Evolutionary conservation across 495 filamentous ascomycete genomes (phyloP).

Genomic region (Platismatia glauca): DNA sequence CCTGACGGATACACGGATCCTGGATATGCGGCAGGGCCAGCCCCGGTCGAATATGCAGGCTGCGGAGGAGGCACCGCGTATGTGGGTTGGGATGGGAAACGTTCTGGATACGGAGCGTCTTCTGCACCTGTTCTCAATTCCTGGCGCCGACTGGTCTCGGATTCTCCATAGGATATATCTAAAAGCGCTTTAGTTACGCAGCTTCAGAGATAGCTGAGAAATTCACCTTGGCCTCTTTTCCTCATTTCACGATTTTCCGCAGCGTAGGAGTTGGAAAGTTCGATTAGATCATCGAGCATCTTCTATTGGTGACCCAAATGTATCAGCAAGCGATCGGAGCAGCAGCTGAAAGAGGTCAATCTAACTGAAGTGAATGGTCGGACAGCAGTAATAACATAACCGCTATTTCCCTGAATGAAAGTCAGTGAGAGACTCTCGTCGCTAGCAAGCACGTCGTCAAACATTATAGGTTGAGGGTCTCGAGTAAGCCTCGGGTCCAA

Average conservation of each 20-base stretch:
- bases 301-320: slow-evolving; percentile 11
- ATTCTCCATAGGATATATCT: slow-evolving; percentile 19
- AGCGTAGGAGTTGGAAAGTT: slow-evolving; percentile 20
- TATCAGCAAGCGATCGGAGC: slow-evolving; percentile 1
- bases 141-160: slow-evolving; percentile 17
- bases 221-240: slow-evolving; percentile 19
- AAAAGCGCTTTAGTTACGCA: slow-evolving; percentile 8
- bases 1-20: slow-evolving; percentile 10
- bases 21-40: slow-evolving; percentile 3
- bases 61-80: not conserved
- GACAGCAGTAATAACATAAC: slow-evolving; percentile 24
- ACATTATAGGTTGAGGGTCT: slow-evolving; percentile 78
- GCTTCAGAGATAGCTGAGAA: not conserved
- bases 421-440: slow-evolving; percentile 10
- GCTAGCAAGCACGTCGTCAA: slow-evolving; percentile 26
- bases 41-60: slow-evolving; percentile 3
- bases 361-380: slow-evolving; percentile 25
- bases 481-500: slow-evolving; percentile 85
- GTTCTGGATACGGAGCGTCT: not conserved
- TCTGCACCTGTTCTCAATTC: slow-evolving; percentile 8
- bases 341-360: not conserved
- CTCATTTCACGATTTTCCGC: slow-evolving; percentile 19
- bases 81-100: not conserved
- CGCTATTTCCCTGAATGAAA: slow-evolving; percentile 18
- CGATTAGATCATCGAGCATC: slow-evolving; percentile 22